These are phyloP conservation scores for Parachaetomium inaequale DNA, from an alignment of 495 filamentous ascomycete species.

Conservation along the genomic window DNA sequence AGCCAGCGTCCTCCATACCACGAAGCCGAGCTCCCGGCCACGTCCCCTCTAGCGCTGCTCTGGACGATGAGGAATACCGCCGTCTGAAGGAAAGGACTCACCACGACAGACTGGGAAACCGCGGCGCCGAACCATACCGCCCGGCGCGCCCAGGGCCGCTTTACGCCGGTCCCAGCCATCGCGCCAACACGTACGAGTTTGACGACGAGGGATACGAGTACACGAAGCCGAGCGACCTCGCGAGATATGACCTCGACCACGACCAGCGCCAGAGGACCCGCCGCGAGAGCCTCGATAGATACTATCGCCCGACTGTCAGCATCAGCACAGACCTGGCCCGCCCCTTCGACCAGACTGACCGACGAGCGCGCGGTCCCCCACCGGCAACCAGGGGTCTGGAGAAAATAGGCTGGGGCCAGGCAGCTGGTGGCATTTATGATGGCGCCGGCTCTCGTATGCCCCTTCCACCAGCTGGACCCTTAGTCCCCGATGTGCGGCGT, in stretches of 20 bases:
- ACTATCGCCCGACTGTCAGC: slow-evolving; percentile 63
- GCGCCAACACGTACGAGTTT: slow-evolving; percentile 50
- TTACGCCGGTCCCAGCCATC: slow-evolving; percentile 34
- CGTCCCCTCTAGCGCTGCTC: slow-evolving; percentile 31
- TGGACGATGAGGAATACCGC: slow-evolving; percentile 44
- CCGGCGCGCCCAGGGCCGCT: slow-evolving; percentile 33
- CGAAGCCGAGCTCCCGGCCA: slow-evolving; percentile 32
- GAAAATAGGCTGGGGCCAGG: slow-evolving; percentile 41
- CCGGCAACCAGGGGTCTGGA: slow-evolving; percentile 62
- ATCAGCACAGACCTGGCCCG: slow-evolving; percentile 56
- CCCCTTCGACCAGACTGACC: slow-evolving; percentile 33
- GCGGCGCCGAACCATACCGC: slow-evolving; percentile 37
- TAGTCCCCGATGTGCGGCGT: slow-evolving; percentile 37
- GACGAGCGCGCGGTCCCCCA: slow-evolving; percentile 53
- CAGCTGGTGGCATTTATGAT: slow-evolving; percentile 43
- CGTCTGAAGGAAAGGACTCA: slow-evolving; percentile 45
- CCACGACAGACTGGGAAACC: slow-evolving; percentile 36
- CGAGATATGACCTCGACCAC: slow-evolving; percentile 59
- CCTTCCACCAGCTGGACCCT: slow-evolving; percentile 36
- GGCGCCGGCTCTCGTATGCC: slow-evolving; percentile 45
- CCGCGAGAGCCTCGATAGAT: slow-evolving; percentile 52
- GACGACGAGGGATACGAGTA: slow-evolving; percentile 69
- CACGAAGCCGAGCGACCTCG: slow-evolving; percentile 65
- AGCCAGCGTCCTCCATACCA: slow-evolving; percentile 48
- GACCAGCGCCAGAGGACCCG: slow-evolving; percentile 41